Percentiles rank a stretch among this genome's conserved stretches.
These are phyloP conservation scores for Colletotrichum horii DNA, from an alignment of 2,329 filamentous ascomycete genomes.

Conservation along the genomic window DNA sequence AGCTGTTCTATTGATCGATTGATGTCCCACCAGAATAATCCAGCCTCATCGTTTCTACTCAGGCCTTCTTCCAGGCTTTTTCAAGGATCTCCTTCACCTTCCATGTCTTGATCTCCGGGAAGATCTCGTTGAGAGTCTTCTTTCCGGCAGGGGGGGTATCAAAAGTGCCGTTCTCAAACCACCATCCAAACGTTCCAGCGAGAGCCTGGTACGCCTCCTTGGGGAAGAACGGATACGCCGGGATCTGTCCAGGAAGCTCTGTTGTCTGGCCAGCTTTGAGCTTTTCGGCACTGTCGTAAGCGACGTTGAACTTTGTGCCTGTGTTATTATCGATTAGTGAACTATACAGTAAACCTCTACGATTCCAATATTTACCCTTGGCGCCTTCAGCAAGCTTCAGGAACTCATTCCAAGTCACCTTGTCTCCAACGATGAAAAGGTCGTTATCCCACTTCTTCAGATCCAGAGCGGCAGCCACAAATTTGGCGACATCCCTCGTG, in stretches of 20 bases:
- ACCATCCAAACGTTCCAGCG: slow-evolving; percentile 25
- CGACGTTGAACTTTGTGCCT: slow-evolving; percentile 39
- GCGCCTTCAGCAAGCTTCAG: slow-evolving; percentile 40
- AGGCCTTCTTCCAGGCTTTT: slow-evolving; percentile 23
- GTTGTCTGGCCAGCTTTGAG: slow-evolving; percentile 38
- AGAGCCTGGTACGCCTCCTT: slow-evolving; percentile 28
- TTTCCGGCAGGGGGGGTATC: slow-evolving; percentile 14
- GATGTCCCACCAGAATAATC: background rate
- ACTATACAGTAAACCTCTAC: background rate
- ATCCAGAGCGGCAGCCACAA: slow-evolving; percentile 46
- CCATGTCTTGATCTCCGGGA: slow-evolving; percentile 27
- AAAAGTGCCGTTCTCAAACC: slow-evolving; percentile 24
- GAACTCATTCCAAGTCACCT: slow-evolving; percentile 48
- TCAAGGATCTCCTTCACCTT: slow-evolving; percentile 29
- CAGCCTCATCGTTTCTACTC: background rate
- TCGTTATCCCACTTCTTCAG: slow-evolving; percentile 47
- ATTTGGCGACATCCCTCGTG: slow-evolving; percentile 52
- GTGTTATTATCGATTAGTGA: background rate
- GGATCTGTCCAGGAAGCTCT: slow-evolving; percentile 30
- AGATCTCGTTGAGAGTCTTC: slow-evolving; percentile 24
- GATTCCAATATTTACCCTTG: slow-evolving; percentile 33
- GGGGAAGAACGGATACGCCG: slow-evolving; percentile 27
- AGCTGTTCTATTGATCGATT: background rate
- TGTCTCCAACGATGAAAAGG: slow-evolving; percentile 41
- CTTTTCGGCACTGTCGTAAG: slow-evolving; percentile 35